Evolutionary conservation across 768 basidiomycete species (phyloP), one percentile per base, ranked within the genome.

Genomic region (Tylopilus cervinicoccineus): DNA sequence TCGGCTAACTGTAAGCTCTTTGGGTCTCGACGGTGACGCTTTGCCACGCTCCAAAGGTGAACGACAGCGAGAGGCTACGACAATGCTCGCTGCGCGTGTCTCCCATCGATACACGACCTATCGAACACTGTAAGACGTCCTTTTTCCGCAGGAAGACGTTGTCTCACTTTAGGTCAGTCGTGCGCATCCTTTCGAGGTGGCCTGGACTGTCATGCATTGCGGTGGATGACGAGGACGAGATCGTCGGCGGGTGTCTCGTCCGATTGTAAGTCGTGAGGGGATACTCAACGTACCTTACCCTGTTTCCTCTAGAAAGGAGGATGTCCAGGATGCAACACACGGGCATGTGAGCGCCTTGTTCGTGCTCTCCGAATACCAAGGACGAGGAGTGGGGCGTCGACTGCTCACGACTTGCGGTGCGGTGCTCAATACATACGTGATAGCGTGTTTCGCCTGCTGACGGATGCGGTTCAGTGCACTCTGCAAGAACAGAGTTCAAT

Each of bases 161-260:
- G 14, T 11, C 43, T 43, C 26, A 42, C 19, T 38, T 17, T 16
- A 16, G n/a, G n/a, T 14, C 3, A 56, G 48, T 36, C 24, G 7
- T 26, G 3, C 20, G 20, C 7, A 29, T 40, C n/a, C 47, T 51
- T n/a, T 42, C 43, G 1, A 23, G 27, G 4, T 50, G 36, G 32
- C 53, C 50, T 1, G 22, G 40, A n/a, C 12, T 51, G 8, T 49
- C 50, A n/a, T 37, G 23, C 16, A 29, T 51, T 27, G 50, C 38
- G 5, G 50, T 47, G 16, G 34, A 51, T 11, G 42, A 36, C 12
- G 32, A 23, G 16, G 13, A 41, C 6, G 14, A 43, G 19, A 47
- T 52, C 33, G 13, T 57, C 19, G 46, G 51, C 10, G 43, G 29
- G 16, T 52, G 46, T 38, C 51, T 53, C 14, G 32, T 55, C 41